Evolutionary conservation across 2,329 filamentous ascomycete genomes (phyloP).

Genomic region (Nemania bipapillata): DNA sequence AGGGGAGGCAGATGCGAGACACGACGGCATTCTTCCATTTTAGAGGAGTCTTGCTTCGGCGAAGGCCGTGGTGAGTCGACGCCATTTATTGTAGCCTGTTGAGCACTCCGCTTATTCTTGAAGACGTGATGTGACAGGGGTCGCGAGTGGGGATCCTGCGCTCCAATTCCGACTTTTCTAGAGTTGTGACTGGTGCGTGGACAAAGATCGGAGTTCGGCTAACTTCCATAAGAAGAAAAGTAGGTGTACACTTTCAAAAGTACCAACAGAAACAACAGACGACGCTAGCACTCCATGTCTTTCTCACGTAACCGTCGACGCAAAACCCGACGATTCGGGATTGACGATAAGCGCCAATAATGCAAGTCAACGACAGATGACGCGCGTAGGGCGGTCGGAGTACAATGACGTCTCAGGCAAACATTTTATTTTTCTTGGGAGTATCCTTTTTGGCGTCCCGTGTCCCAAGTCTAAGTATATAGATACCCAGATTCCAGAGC

Average conservation of each 20-base stretch:
- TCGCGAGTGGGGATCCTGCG: slow-evolving; percentile 21
- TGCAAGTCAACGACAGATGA: slow-evolving; percentile 24
- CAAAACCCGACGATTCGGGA: slow-evolving; percentile 17
- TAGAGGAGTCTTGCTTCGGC: slow-evolving; percentile 17
- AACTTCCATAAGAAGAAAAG: slow-evolving; percentile 31
- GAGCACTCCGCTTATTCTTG: slow-evolving; percentile 22
- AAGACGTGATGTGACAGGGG: slow-evolving; percentile 6
- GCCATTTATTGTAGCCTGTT: slow-evolving; percentile 37
- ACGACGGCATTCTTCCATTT: slow-evolving; percentile 37
- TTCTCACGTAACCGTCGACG: slow-evolving; percentile 25
- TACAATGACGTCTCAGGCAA: slow-evolving; percentile 6
- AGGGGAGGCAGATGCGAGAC: background rate
- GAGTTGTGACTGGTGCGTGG: slow-evolving; percentile 36
- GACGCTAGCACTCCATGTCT: background rate
- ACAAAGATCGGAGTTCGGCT: slow-evolving; percentile 37
- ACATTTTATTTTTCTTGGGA: background rate
- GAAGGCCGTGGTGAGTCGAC: slow-evolving; percentile 17
- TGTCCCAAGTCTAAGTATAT: slow-evolving; percentile 11
- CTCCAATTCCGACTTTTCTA: slow-evolving; percentile 37
- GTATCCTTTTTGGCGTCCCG: background rate
- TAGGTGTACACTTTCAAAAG: too few species aligned
- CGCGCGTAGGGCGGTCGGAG: slow-evolving; percentile 21
- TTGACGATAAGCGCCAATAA: slow-evolving; percentile 25
- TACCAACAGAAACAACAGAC: slow-evolving; percentile 6
- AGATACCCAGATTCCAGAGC: slow-evolving; percentile 5